Evolutionary conservation across 2,329 filamentous ascomycete genomes (phyloP).

Genomic region (Monilinia fructigena): DNA sequence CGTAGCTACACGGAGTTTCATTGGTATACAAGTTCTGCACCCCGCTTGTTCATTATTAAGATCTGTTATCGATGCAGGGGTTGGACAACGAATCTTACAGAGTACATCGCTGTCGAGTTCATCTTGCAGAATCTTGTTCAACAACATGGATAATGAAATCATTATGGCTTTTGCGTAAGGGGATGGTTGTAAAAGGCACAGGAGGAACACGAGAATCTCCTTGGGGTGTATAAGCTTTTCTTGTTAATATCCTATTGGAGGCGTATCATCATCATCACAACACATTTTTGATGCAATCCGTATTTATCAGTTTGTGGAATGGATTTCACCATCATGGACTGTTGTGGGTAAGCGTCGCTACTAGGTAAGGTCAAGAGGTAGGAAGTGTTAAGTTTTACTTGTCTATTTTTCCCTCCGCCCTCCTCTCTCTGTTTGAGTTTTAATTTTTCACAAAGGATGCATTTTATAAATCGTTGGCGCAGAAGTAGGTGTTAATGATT

Average conservation of each 20-base stretch:
- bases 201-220: conserved; percentile 19
- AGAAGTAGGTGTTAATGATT: neutral
- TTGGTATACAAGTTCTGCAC: neutral
- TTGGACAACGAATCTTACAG: neutral
- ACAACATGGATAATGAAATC: neutral
- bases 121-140: neutral
- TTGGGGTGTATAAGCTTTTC: neutral
- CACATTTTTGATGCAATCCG: neutral
- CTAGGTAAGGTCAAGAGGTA: neutral
- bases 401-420: neutral
- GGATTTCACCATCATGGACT: neutral
- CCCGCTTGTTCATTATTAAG: neutral
- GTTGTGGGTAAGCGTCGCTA: neutral
- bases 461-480: neutral
- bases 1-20: neutral
- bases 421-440: neutral
- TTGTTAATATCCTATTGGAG: neutral
- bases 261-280: neutral
- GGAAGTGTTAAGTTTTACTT: neutral
- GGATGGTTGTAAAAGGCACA: neutral
- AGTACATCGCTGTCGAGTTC: no score
- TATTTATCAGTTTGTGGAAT: neutral
- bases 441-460: neutral
- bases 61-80: neutral
- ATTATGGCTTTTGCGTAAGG: neutral